Base-by-base conservation (phyloP, 495 filamentous ascomycete species). In the Penicillium desertorum region DNA sequence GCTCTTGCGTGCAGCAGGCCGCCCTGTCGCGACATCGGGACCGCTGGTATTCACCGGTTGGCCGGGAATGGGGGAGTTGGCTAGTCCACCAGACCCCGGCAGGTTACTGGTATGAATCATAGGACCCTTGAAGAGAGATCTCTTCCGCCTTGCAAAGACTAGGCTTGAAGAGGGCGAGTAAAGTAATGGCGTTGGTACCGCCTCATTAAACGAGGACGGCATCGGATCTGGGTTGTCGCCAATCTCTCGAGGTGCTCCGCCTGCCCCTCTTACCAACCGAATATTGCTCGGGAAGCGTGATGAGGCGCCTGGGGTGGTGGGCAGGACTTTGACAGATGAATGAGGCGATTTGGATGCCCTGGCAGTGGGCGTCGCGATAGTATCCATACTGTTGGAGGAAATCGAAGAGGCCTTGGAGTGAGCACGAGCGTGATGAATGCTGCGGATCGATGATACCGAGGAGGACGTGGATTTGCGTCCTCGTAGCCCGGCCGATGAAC, bases 391-490 rank as follows among this genome's bases (percentile, higher is more conserved):
- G 53, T 85, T 90, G 25, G 92, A 96, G 10, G 91, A 96, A 0
- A 92, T 92, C 0, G 93, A 97, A 16, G 89, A 94, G 4, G 94
- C 92, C 68, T 96, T 97, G 10, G 91, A 96, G 66, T 96, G 94
- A 25, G 86, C 84, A 66, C 96, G 92, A 50, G 69, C 70, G 52
- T 95, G 91, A 64, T 96, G 92, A 63, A 98, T 90, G 44, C 89
- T 94, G 44, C 93, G 86, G 58, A 98, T 87, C 0, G 91, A 96
- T 16, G 91, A 96, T 20, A 98, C 85, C 10, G 94, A 98, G 3
- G 92, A 96, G 5, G 93, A 97, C 4, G 94, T 98, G 3, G 93
- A 97, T 70, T 96, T 98, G 57, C 94, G 84, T 30, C 94, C 95
- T 41, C 93, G 85, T 19, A 98, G 80, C 42, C 89, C 90, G 22